Percentiles rank a stretch among this genome's conserved stretches.
Conservation (phyloP, 2,329 filamentous ascomycete genomes). For the Aspergillus neotritici region DNA sequence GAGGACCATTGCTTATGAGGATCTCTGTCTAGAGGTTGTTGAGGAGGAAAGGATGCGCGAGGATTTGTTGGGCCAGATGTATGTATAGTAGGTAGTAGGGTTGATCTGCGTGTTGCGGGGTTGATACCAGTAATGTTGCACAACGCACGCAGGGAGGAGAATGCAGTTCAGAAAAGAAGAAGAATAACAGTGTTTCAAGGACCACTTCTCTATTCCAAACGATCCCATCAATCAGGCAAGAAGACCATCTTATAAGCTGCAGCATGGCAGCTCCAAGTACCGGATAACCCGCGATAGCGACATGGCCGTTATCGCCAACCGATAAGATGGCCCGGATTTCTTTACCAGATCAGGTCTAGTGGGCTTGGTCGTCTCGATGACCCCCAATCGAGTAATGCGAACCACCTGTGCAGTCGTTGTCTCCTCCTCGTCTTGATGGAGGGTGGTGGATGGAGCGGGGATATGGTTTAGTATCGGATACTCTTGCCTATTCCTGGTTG, state of each 20-base stretch:
- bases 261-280: slow-evolving; percentile 1
- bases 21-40: neutral
- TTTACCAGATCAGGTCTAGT: slow-evolving; percentile 50
- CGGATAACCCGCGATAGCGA: neutral
- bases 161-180: no score
- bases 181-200: neutral
- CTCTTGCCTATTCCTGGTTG: no score
- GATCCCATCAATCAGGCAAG: no score
- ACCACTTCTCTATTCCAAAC: neutral
- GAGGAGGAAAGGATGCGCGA: no score
- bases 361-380: neutral
- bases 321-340: slow-evolving; percentile 49
- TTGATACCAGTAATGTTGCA: no score
- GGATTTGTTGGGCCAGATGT: no score
- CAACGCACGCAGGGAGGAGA: neutral
- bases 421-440: no score
- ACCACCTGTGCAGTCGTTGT: slow-evolving; percentile 3
- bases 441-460: no score
- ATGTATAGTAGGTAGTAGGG: no score
- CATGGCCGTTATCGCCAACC: slow-evolving; percentile 10
- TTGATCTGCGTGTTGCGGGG: no score
- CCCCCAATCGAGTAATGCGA: slow-evolving; percentile 16
- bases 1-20: slow-evolving; percentile 47
- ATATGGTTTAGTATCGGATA: no score
- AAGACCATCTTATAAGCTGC: slow-evolving; percentile 4